These are phyloP conservation scores for Beauveria scarabaeidicola DNA, from an alignment of 2,329 filamentous ascomycete genomes.

Conservation along the genomic window DNA sequence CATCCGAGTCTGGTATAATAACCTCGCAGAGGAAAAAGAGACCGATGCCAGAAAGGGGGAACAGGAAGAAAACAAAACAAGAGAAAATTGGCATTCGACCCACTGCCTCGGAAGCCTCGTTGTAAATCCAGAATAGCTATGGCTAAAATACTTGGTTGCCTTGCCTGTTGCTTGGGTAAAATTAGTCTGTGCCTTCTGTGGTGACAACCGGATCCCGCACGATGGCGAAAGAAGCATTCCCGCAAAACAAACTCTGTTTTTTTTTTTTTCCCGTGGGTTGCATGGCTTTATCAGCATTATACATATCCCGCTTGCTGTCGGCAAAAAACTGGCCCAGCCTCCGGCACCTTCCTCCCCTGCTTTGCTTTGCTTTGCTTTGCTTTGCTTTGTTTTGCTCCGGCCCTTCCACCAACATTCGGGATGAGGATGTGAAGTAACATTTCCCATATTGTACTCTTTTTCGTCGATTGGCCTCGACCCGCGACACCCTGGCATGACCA, in stretches of 20 bases:
- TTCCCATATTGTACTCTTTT: neutral
- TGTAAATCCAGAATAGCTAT: neutral
- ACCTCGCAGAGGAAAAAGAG: neutral
- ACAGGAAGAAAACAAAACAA: neutral
- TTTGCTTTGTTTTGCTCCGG: neutral
- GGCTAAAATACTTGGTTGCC: neutral
- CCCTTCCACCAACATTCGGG: neutral
- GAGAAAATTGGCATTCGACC: neutral
- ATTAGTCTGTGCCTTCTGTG: neutral
- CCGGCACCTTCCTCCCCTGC: neutral
- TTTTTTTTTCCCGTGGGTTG: neutral
- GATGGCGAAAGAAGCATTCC: neutral
- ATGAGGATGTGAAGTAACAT: neutral
- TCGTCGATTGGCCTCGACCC: neutral
- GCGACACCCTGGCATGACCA: neutral
- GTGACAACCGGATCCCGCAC: neutral
- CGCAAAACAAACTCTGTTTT: neutral
- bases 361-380: neutral
- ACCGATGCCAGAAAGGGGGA: no score
- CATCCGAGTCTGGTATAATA: conserved; percentile 1
- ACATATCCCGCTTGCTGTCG: neutral
- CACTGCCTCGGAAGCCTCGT: neutral
- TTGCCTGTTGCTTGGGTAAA: neutral
- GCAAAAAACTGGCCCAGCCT: neutral
- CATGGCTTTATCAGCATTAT: neutral